phyloP scores from a whole-genome alignment of 192 early-diverging fungal genomes.

The Rhizophagus clarus region DNA sequence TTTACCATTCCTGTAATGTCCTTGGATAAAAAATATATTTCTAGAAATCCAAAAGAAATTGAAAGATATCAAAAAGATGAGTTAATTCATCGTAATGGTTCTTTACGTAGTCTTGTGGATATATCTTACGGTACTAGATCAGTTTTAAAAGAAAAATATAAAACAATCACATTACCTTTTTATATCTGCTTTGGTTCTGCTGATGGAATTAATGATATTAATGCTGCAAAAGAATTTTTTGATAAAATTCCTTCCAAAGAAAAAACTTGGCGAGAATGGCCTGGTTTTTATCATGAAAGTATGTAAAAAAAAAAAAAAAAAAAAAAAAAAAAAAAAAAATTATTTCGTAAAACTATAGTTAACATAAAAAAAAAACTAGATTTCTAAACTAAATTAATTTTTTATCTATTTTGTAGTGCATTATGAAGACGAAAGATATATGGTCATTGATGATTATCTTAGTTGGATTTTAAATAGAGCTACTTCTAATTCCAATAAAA shows the following conservation, averaged over 20 bases:
- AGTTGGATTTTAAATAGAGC: not conserved
- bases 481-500: not conserved
- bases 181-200: not conserved
- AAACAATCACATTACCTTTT: not conserved
- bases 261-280: not conserved
- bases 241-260: not conserved
- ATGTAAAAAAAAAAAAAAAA: not conserved
- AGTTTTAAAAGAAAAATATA: not conserved
- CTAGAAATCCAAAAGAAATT: not conserved
- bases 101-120: not conserved
- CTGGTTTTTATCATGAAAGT: constrained; percentile 19
- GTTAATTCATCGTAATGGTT: not conserved
- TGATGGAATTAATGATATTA: not conserved
- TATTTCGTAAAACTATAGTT: too few species aligned
- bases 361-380: not conserved
- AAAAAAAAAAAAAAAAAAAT: too few species aligned
- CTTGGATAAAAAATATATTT: not conserved
- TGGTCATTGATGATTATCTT: not conserved
- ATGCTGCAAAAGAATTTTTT: not conserved
- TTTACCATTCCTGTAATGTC: not conserved
- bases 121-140: not conserved
- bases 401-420: not conserved
- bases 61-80: not conserved
- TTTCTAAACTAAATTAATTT: not conserved
- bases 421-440: not conserved